Evolutionary conservation across 345 rosid genomes (phyloP).

Genomic region (Eutrema heterophyllum): DNA sequence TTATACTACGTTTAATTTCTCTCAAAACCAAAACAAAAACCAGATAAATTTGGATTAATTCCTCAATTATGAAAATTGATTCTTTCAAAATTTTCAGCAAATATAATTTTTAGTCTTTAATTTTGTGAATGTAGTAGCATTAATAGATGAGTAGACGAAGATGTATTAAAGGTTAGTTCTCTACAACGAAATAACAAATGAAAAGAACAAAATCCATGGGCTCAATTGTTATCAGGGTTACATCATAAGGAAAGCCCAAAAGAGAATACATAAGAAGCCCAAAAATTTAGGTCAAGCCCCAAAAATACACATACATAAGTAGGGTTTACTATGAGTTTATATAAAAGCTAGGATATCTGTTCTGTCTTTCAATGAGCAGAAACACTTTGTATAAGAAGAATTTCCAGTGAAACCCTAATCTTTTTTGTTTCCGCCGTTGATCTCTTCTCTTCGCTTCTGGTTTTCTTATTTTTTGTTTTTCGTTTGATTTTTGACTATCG

Average conservation of each 20-base stretch:
- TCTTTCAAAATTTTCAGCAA: background rate
- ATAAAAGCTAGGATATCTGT: background rate
- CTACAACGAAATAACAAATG: background rate
- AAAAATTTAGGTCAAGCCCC: background rate
- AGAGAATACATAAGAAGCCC: background rate
- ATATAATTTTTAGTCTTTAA: background rate
- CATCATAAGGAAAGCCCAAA: background rate
- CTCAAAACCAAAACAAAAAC: background rate
- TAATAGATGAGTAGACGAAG: too few relatives aligned
- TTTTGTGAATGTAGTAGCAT: background rate
- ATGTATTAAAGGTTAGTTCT: too few relatives aligned
- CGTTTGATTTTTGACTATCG: background rate
- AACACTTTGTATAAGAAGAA: too few relatives aligned
- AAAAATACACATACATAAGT: background rate
- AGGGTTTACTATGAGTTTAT: slow-evolving; percentile 2
- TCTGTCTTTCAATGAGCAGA: background rate
- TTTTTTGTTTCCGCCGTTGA: background rate
- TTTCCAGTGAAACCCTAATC: background rate
- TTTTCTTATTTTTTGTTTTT: background rate
- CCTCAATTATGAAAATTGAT: background rate
- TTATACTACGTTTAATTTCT: background rate
- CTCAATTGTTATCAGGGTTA: background rate
- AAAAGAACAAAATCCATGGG: background rate
- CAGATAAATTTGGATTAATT: background rate
- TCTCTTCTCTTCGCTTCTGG: background rate